Conservation (phyloP, 768 basidiomycete species). For the Gymnopilus junonius region DNA sequence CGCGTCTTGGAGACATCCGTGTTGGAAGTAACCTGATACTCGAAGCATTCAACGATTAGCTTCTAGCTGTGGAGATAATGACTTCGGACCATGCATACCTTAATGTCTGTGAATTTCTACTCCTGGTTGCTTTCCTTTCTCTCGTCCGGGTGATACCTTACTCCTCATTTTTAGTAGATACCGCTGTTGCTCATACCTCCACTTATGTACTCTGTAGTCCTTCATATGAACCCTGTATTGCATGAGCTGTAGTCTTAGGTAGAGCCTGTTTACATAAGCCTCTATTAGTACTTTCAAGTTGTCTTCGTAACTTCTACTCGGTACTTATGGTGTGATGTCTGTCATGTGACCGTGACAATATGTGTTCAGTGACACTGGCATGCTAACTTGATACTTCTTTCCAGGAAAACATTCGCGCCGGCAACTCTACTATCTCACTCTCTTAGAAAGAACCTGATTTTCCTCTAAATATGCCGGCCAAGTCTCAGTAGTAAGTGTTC, state of each 20-base stretch:
- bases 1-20: conserved; percentile 81
- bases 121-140: neutral
- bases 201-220: neutral
- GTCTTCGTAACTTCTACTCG: too few species aligned
- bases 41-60: neutral
- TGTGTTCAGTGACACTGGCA: conserved; percentile 1
- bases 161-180: neutral
- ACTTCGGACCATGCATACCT: neutral
- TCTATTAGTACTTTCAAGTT: too few species aligned
- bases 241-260: neutral
- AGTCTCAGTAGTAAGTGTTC: conserved; percentile 56
- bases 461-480: conserved; percentile 34
- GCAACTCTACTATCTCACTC: too few species aligned
- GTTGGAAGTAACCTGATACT: conserved; percentile 62
- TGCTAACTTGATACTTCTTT: neutral
- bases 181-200: neutral
- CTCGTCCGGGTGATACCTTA: neutral
- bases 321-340: neutral
- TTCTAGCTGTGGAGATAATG: neutral
- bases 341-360: conserved; percentile 8
- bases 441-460: neutral
- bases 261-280: neutral
- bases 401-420: neutral
- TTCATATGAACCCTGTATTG: neutral
- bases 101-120: neutral